Evolutionary conservation across 73 alveolate genomes (phyloP).

Genomic region (Durusdinium trenchii): DNA sequence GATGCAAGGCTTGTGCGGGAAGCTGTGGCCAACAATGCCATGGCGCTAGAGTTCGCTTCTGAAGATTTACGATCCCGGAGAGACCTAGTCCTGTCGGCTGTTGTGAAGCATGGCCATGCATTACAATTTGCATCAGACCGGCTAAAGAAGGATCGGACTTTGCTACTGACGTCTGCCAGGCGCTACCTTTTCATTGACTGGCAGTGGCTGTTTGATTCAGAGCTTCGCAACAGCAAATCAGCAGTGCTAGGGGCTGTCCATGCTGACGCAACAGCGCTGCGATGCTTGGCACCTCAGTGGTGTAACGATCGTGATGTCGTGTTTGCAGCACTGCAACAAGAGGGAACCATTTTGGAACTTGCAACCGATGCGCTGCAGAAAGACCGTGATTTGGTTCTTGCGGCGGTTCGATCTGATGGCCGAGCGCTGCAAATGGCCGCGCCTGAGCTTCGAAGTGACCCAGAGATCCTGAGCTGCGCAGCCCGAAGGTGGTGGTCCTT

Average conservation of each 20-base stretch:
- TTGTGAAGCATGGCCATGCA: slow-evolving; percentile 56
- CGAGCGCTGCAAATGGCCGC: slow-evolving; percentile 33
- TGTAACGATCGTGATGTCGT: slow-evolving; percentile 34
- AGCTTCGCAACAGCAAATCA: background rate
- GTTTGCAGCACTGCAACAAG: slow-evolving; percentile 54
- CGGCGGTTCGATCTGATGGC: slow-evolving; percentile 64
- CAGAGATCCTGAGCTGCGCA: slow-evolving; percentile 49
- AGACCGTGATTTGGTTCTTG: slow-evolving; percentile 33
- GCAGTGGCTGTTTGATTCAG: slow-evolving; percentile 40
- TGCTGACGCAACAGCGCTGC: slow-evolving; percentile 34
- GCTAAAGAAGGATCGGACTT: slow-evolving; percentile 38
- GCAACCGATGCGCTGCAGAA: slow-evolving; percentile 21
- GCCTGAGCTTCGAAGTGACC: slow-evolving; percentile 28
- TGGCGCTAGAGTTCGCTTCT: slow-evolving; percentile 69
- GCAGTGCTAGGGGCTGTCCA: slow-evolving; percentile 61
- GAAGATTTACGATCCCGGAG: slow-evolving; percentile 3
- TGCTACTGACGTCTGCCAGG: slow-evolving; percentile 61
- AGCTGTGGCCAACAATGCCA: slow-evolving; percentile 38
- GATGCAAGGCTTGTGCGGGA: slow-evolving; percentile 67
- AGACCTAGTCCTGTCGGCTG: slow-evolving; percentile 70
- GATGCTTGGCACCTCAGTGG: slow-evolving; percentile 23
- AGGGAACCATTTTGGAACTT: slow-evolving; percentile 61
- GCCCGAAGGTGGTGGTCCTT: slow-evolving; percentile 85
- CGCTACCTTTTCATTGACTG: slow-evolving; percentile 75
- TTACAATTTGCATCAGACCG: slow-evolving; percentile 50